Conservation (phyloP, 352 stramenopile genomes). For the Elongisporangium anandrum region DNA sequence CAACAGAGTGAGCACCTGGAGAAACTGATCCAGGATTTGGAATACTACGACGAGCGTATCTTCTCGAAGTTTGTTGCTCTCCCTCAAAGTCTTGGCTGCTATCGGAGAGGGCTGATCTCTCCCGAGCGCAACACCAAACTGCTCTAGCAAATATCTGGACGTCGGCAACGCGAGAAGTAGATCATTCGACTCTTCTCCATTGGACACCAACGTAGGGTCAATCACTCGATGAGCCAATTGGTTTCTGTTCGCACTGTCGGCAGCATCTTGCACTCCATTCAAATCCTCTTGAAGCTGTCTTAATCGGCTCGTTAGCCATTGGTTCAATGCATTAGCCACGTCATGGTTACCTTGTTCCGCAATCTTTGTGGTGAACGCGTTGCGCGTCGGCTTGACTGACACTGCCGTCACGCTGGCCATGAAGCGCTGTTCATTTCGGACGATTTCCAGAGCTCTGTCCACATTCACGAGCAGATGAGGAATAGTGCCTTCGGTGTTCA, state of each 20-base stretch:
- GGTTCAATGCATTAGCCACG: background rate
- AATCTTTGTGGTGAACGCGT: background rate
- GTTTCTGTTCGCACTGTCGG: background rate
- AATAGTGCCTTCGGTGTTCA: slow-evolving; percentile 8
- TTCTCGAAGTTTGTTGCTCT: background rate
- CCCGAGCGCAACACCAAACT: slow-evolving; percentile 12
- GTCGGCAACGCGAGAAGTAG: slow-evolving; percentile 30
- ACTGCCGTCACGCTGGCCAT: background rate
- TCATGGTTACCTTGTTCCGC: background rate
- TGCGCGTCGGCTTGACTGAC: background rate
- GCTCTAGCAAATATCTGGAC: slow-evolving; percentile 13
- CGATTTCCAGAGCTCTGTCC: background rate
- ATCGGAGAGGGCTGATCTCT: slow-evolving; percentile 6
- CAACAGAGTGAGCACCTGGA: background rate
- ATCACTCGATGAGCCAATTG: background rate
- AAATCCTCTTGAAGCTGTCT: background rate
- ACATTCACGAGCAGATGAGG: slow-evolving; percentile 5
- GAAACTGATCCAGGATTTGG: background rate
- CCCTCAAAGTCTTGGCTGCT: background rate
- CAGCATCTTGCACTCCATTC: background rate
- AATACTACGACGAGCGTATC: background rate
- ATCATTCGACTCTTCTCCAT: slow-evolving; percentile 6
- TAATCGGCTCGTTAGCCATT: background rate
- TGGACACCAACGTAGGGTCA: background rate
- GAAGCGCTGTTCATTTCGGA: background rate